Percentiles rank a stretch among this genome's conserved stretches.
Conservation (phyloP, 257 asterid species). For the Gentiana dahurica region DNA sequence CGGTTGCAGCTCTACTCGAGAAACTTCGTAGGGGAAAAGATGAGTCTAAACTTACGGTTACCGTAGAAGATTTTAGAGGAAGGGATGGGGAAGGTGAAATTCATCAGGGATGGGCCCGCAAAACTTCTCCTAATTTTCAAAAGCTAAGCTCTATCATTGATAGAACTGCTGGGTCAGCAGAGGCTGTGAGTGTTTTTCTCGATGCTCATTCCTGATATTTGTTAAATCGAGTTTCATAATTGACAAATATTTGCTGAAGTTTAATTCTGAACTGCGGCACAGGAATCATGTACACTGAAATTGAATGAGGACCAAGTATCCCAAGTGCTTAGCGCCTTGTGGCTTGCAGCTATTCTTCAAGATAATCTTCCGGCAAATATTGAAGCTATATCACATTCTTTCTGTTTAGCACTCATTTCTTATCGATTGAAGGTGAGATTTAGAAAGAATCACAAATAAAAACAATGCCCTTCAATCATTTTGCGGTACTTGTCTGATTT, state of each 20-base stretch:
- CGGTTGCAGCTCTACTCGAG: constrained; percentile 79
- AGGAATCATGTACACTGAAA: constrained; percentile 67
- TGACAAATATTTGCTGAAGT: background rate
- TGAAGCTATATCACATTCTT: constrained; percentile 93
- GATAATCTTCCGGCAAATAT: constrained; percentile 79
- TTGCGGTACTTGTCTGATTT: background rate
- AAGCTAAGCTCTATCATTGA: constrained; percentile 66
- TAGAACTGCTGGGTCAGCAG: constrained; percentile 52
- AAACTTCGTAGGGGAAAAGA: constrained; percentile 78
- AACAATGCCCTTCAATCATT: background rate
- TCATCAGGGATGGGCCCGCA: constrained; percentile 56
- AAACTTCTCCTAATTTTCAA: constrained; percentile 68
- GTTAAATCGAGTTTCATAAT: background rate
- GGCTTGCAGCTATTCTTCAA: constrained; percentile 73
- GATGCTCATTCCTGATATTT: background rate
- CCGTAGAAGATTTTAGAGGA: constrained; percentile 34
- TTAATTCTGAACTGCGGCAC: constrained; percentile 9
- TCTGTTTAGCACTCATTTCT: constrained; percentile 62
- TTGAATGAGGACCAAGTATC: constrained; percentile 80
- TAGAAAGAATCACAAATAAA: constrained; percentile 1
- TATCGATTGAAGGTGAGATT: constrained; percentile 52
- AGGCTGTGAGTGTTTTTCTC: constrained; percentile 37
- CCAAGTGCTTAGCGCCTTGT: constrained; percentile 76
- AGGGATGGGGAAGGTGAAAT: constrained; percentile 49
- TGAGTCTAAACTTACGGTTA: constrained; percentile 29